Evolutionary conservation across 2,329 filamentous ascomycete species (phyloP).

Genomic region (Emmonsia crescens): DNA sequence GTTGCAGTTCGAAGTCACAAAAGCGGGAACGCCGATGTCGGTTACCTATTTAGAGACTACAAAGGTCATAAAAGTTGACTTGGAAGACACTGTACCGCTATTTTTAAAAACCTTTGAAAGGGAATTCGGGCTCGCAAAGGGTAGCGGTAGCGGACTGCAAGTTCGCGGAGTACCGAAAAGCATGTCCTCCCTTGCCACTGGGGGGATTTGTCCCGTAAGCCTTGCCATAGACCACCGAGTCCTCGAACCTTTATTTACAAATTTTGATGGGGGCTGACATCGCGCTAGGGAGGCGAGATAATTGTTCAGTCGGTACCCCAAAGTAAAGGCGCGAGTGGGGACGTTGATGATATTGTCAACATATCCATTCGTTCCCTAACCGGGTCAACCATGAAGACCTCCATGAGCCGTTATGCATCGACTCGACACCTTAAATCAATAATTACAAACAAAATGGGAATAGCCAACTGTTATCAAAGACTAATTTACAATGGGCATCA

Average conservation of each 20-base stretch:
- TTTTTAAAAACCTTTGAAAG: neutral
- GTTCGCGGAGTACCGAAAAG: neutral
- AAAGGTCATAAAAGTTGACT: constrained; percentile 1
- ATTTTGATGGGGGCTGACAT: neutral
- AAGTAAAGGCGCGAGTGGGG: neutral
- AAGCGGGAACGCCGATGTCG: constrained; percentile 5
- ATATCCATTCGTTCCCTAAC: constrained; percentile 8
- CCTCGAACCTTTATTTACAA: neutral
- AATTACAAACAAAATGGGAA: constrained; percentile 4
- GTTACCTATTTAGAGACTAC: neutral
- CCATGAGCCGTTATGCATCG: neutral
- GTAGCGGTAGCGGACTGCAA: neutral
- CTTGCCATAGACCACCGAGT: neutral
- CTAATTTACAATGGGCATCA: neutral
- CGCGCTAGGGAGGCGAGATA: neutral
- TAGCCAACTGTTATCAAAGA: neutral
- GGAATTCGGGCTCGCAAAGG: neutral
- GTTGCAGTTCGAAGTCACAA: constrained; percentile 38
- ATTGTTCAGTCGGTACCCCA: neutral
- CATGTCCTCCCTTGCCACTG: neutral
- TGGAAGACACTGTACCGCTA: neutral
- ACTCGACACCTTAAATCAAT: constrained; percentile 6
- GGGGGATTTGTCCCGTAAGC: neutral
- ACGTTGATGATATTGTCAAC: neutral
- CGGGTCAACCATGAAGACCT: constrained; percentile 7